These are phyloP conservation scores for Pyrenophora teres DNA, from an alignment of 2,329 filamentous ascomycete species.

Conservation along the genomic window DNA sequence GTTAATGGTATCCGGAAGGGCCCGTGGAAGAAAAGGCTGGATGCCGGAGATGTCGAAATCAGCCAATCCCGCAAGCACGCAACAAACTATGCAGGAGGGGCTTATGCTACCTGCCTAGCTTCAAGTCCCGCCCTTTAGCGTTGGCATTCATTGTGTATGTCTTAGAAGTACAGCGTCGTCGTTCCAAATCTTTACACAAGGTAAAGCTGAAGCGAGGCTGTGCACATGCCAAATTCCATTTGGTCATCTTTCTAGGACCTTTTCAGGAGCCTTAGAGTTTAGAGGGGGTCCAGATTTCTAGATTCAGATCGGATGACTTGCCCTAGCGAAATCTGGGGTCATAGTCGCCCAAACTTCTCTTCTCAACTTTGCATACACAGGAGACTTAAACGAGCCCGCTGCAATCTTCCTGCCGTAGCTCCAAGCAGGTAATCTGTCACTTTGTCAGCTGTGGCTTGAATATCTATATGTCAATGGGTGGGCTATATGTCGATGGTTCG, in stretches of 20 bases:
- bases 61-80: neutral
- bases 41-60: slow-evolving; percentile 3
- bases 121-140: neutral
- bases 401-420: neutral
- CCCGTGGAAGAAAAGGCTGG: neutral
- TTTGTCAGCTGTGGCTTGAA: neutral
- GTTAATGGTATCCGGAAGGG: neutral
- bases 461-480: neutral
- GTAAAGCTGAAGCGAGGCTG: neutral
- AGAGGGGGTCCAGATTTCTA: no score
- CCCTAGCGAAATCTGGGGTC: neutral
- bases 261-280: neutral
- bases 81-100: slow-evolving; percentile 5
- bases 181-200: neutral
- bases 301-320: neutral
- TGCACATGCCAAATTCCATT: neutral
- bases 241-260: neutral
- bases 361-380: neutral
- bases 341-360: neutral
- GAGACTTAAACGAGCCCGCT: neutral
- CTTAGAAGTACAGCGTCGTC: neutral
- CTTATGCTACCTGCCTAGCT: neutral
- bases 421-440: neutral
- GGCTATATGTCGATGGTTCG: slow-evolving; percentile 1
- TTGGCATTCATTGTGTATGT: neutral